A percentile compares a stretch with the other conserved stretches of the same genome.
These are phyloP conservation scores for Rosa hybrid DNA, from an alignment of 331 rosid species.

Conservation along the genomic window DNA sequence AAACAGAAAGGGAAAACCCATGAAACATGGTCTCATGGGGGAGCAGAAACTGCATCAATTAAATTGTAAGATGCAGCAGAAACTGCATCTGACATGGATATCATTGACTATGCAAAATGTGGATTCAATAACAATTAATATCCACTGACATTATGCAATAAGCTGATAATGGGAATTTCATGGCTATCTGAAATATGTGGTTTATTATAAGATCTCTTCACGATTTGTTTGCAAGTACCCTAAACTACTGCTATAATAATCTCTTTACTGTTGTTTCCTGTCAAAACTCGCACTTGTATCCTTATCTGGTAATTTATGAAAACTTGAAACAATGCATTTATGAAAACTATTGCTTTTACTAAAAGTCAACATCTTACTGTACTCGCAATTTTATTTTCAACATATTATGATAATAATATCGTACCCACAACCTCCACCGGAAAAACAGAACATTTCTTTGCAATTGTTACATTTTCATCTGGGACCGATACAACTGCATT, in stretches of 20 bases:
- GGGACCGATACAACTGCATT: slow-evolving; percentile 84
- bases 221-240: not conserved
- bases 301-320: not conserved
- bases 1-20: no score
- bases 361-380: not conserved
- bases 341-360: not conserved
- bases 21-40: no score
- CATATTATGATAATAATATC: slow-evolving; percentile 18
- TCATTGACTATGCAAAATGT: not conserved
- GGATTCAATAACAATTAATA: not conserved
- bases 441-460: slow-evolving; percentile 88
- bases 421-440: slow-evolving; percentile 96
- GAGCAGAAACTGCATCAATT: no score
- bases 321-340: not conserved
- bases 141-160: not conserved
- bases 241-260: not conserved
- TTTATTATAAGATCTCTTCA: not conserved
- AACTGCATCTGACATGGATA: not conserved
- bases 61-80: no score
- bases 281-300: not conserved
- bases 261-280: not conserved
- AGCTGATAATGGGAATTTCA: not conserved
- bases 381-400: not conserved
- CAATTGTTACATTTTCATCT: slow-evolving; percentile 87
- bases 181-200: not conserved